Evolutionary conservation across 2,329 filamentous ascomycete species (phyloP).

Genomic region (Arthrobotrys sphaeroides): DNA sequence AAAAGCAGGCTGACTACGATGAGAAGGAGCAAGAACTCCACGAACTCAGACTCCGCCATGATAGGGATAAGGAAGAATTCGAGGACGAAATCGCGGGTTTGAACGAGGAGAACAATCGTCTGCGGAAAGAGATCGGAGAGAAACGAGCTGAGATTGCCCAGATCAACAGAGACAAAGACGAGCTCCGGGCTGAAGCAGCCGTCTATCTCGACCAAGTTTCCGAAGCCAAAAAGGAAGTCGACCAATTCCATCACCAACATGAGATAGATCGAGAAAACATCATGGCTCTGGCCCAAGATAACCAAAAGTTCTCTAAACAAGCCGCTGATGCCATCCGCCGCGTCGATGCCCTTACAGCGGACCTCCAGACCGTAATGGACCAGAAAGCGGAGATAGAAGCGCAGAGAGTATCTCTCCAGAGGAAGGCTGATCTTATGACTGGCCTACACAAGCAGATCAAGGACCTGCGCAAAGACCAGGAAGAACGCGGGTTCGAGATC

Average conservation of each 20-base stretch:
- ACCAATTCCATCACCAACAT: conserved; percentile 41
- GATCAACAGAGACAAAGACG: conserved; percentile 48
- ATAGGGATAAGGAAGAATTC: conserved; percentile 42
- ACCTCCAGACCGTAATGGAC: conserved; percentile 47
- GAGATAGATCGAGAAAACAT: conserved; percentile 38
- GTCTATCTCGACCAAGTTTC: conserved; percentile 49
- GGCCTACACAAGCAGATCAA: conserved; percentile 51
- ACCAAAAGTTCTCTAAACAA: conserved; percentile 46
- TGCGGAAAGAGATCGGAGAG: conserved; percentile 8
- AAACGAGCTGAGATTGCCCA: conserved; percentile 33
- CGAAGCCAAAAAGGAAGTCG: conserved; percentile 38
- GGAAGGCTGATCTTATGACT: conserved; percentile 48
- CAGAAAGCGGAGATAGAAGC: conserved; percentile 44
- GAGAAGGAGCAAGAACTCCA: conserved; percentile 52
- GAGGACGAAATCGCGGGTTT: conserved; percentile 45
- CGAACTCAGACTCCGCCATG: conserved; percentile 31
- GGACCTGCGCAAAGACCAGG: conserved; percentile 40
- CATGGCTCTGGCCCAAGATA: conserved; percentile 32
- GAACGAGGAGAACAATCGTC: conserved; percentile 24
- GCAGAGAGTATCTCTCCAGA: conserved; percentile 25
- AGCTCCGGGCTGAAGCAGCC: conserved; percentile 44
- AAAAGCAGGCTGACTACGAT: conserved; percentile 37
- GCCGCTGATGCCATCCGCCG: conserved; percentile 42
- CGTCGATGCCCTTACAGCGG: conserved; percentile 43
- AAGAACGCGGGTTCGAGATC: conserved; percentile 45